Base-by-base conservation (phyloP, 192 early-diverging fungal species). In the Dissophora globulifera region DNA sequence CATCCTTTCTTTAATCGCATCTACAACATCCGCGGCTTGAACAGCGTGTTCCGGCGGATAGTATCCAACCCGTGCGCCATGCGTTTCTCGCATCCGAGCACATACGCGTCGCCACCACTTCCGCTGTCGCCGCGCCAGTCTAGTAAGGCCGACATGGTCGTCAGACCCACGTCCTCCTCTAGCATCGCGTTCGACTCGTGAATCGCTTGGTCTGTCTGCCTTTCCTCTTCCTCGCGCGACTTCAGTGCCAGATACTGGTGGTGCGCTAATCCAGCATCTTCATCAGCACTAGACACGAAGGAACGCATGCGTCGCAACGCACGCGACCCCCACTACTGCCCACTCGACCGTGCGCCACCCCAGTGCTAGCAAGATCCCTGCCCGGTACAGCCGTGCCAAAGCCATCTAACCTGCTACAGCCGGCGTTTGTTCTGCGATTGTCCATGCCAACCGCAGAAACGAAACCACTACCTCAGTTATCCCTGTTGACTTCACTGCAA, bases 11-110 rank as follows among this genome's bases (percentile, higher is more conserved):
- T n/a, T n/a, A n/a, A n/a, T n/a, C n/a, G n/a, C n/a, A n/a, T n/a
- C 81, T 84, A 97, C n/a, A 92, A 93, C 47, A 96, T 94, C 0
- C 94, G 88, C 69, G 91, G 94, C 79, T 93, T 96, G 60, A 94
- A 93, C 84, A 98, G 85, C 33, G 90, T 88, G 79, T 93, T 96
- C 17, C 96, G 88, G 70, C 96, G 94, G 48, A 98, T 90, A 31
- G 86, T 91, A 60, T 96, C 94, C 58, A 98, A 75, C 11, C 71
- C 71, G 38, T 88, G 89, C 47, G 88, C 79, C 53, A 85, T 82
- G 11, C 84, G 79, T 29, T 84, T 82, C 50, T 82, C 48, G 31
- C 79, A 50, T 22, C 82, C 84, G 9, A 79, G 27, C 25, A 56
- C 59, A 47, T 50, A 71, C 11, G 69, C 51, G 55, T 67, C 66